Base-by-base conservation (phyloP, 179 eudicot species). In the Gypsophila paniculata region DNA sequence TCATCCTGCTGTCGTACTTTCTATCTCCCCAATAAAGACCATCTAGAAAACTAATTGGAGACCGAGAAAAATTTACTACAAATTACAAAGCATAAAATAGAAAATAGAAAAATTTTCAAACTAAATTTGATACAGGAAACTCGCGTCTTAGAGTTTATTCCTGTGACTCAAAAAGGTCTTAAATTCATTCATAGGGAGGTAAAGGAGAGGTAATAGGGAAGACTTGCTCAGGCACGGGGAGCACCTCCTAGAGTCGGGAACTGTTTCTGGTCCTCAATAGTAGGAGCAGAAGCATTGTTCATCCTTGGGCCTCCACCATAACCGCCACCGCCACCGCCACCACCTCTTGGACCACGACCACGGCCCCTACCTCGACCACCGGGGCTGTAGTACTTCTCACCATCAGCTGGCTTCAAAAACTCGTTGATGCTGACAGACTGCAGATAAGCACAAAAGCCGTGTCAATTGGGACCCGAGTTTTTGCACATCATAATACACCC, bases 351-450 rank as follows among this genome's bases (percentile, higher is more conserved):
- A 9, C 87, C 85, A 70, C 90, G 82, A 17, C 89, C 89, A 26
- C 88, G 85, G 0, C 87, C 87, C 44, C 82, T 55, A 25, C 90
- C 86, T 53, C 89, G 85, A 0, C 89, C 88, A 61, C 90, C 90
- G 0, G 85, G 74, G 65, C 78, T 78, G 48, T 81, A 78, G 74
- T 75, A 82, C 61, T 74, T 85, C 68, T 86, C 91, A 13, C 95
- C 93, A 2, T 90, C 93, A 68, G 90, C 87, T 7, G 96, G 96
- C 87, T 90, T 91, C 84, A 91, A 79, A 78, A 91, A 91, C 81
- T 91, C 93, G 18, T 90, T 91, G 58, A 91, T 90, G 86, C 89
- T 88, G 25, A 86, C 84, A 46, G 93, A 77, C 96, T 91, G 85
- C 78, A 73, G 8, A 66, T 73, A 75, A 8, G 63, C 58, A 10